Percentiles rank a stretch among this genome's conserved stretches.
phyloP scores from a whole-genome alignment of 192 early-diverging fungal genomes.

The Pilobolus umbonatus region DNA sequence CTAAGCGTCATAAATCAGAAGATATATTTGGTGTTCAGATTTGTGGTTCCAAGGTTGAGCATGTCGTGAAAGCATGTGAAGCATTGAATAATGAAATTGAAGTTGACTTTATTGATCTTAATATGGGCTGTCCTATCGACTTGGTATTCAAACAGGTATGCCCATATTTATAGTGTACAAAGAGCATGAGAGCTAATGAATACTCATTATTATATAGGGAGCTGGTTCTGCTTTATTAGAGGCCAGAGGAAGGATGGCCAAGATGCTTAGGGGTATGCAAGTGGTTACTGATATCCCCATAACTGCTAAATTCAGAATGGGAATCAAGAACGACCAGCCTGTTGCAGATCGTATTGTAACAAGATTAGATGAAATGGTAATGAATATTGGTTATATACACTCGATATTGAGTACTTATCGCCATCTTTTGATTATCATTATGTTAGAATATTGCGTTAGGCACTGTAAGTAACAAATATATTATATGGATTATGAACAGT shows the following conservation, averaged over 20 bases:
- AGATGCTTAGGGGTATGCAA: conserved; percentile 73
- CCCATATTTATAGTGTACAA: too few relatives aligned
- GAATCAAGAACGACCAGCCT: conserved; percentile 52
- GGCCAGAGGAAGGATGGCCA: conserved; percentile 56
- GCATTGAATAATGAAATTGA: conserved; percentile 58
- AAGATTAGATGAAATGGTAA: conserved; percentile 54
- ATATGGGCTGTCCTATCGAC: conserved; percentile 96
- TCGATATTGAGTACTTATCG: too few relatives aligned
- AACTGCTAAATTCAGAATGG: conserved; percentile 90
- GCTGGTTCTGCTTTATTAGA: conserved; percentile 80
- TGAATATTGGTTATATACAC: too few relatives aligned
- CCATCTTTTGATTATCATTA: neutral
- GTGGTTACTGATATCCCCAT: conserved; percentile 71
- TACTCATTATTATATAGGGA: conserved; percentile 44
- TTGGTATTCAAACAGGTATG: conserved; percentile 54
- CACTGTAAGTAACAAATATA: conserved; percentile 40
- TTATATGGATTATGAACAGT: neutral
- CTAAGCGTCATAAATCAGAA: conserved; percentile 80
- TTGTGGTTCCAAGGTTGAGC: conserved; percentile 56
- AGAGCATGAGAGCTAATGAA: neutral
- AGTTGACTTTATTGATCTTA: conserved; percentile 95
- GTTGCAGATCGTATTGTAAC: conserved; percentile 74
- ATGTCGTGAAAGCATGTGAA: conserved; percentile 62
- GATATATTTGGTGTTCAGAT: conserved; percentile 93
- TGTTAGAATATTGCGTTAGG: conserved; percentile 50